Evolutionary conservation across 495 filamentous ascomycete species (phyloP), one percentile per base, ranked within the genome.

Genomic region (Trichocladium uniseriatum): DNA sequence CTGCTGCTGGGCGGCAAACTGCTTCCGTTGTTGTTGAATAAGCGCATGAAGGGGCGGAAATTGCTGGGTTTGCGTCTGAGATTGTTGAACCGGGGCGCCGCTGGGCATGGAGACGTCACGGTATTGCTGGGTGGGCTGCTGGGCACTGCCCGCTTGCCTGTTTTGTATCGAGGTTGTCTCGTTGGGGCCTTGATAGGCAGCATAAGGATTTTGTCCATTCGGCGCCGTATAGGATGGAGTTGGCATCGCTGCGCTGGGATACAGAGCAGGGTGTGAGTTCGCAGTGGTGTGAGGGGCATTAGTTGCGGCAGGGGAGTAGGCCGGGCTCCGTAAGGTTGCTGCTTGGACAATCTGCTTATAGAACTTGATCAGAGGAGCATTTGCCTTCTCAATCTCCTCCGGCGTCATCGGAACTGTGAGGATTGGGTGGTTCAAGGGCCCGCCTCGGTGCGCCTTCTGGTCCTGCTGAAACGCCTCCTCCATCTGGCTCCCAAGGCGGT

Each of bases 381-480:
- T 57, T 3, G 45, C 48, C 6, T 15, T 45, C 21, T 52, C 49
- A n/a, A 48, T 53, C n/a, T 46, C 53, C 22, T 14, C 37, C 1
- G 9, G 20, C 6, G 38, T 20, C 0, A 20, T 43, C 2, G 46
- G 1, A 16, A 48, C 40, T 1, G 15, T 32, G 6, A 53, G 2
- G 14, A 37, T n/a, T 0, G 38, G 51, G 11, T 16, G 32, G 40
- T 31, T 11, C 20, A 10, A 18, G 24, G 15, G 40, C 6, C 19
- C 3, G 40, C 6, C 19, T 1, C 24, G 22, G 45, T 55, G 50
- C 18, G 27, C 34, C 8, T 51, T 31, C 45, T 69, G 67, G 49
- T 74, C 69, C 4, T 47, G 32, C 9, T 43, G 43, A 45, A 77
- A 76, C 1, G 68, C 11, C 1, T 52, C 37, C 15, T 75, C 73